Base-by-base conservation (phyloP, 805 yeast genomes). In the Aciculoconidium aculeatum region DNA sequence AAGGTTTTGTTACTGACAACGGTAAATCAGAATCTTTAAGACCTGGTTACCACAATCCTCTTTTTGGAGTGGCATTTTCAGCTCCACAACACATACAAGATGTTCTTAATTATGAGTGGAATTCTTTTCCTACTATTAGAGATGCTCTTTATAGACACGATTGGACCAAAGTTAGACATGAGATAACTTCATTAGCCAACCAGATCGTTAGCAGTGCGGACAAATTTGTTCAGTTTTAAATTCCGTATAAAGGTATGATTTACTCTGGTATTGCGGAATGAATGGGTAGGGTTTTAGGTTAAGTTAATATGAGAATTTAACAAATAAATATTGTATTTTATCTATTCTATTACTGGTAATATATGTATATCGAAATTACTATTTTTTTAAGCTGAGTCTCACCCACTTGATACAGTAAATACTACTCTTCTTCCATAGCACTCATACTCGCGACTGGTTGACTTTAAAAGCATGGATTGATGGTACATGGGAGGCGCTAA, bases 111-210 rank as follows among this genome's bases (percentile, higher is more conserved):
- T 65, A 58, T 36, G 60, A 70, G 21, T 71, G 80, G 70, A 75
- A 77, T 54, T 67, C 82, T 2, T 86, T 82, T 48, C 96, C 96
- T 0, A 70, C 72, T 4, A 68, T 87, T 2, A 67, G 94, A 37
- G 95, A 87, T 47, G 77, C 74, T 0, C 48, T 84, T 8, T 62
- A 60, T 23, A 50, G 49, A 2, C 59, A 62, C 0, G 70, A 77
- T 35, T 70, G 73, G 64, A 57, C 45, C 0, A 51, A 44, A 18
- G 87, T 84, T 0, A 82, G 77, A 36, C 39, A 49, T 3, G 76
- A 77, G 38, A 51, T 80, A 6, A 56, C 69, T 23, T 40, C 47
- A 4, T 55, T 75, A 10, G 64, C 72, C 1, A 38, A 25, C 11
- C 10, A 48, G 15, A 39, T 58, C n/a, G 32, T 31, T 7, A 17